Base-by-base conservation (phyloP, 164 flowering plant species). In the Macadamia tetraphylla region DNA sequence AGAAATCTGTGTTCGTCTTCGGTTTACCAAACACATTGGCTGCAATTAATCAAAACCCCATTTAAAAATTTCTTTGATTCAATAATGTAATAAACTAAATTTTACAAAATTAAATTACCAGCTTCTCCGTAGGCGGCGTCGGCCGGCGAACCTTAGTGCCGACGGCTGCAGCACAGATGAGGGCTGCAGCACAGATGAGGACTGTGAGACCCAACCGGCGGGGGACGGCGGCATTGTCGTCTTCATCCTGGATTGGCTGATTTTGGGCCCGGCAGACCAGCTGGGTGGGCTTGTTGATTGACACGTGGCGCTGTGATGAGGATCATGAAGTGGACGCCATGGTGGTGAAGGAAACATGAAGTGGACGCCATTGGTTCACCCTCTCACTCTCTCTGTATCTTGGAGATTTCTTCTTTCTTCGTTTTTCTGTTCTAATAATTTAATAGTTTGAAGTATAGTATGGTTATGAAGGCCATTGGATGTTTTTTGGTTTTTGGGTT, bases 11-110 rank as follows among this genome's bases (percentile, higher is more conserved):
- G 86, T 87, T 84, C 43, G 83, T 72, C 83, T 94, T 94, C 15
- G 94, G 97, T 84, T 92, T 94, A 29, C 99, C 99, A 58, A 94
- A 94, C 1, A 94, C 85, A 77, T 94, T 94, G 3, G 99, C 97
- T 92, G 88, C 86, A 79, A 57, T 11, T 30, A 48, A 10, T 0
- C 43, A 32, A 35, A 35, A 35, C 5, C 40, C n/a, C n/a, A 53
- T 14, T 53, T 53, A 15, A 23, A 23, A 23, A 23, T 23, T 23
- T 23, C 23, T 23, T 23, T 23, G 0, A 23, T 23, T 23, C 23
- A 23, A 23, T 23, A 23, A 23, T 23, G 0, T 23, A 23, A 46
- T 46, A 8, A 46, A 46, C 7, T 11, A 46, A 46, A 46, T 46
- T 8, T 9, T 46, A 9, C 23, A 43, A 23, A 23, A 23, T 35